Percentiles rank a stretch among this genome's conserved stretches.
These are phyloP conservation scores for Solanum ossicruentum DNA, from an alignment of 257 asterid genomes.

Conservation along the genomic window DNA sequence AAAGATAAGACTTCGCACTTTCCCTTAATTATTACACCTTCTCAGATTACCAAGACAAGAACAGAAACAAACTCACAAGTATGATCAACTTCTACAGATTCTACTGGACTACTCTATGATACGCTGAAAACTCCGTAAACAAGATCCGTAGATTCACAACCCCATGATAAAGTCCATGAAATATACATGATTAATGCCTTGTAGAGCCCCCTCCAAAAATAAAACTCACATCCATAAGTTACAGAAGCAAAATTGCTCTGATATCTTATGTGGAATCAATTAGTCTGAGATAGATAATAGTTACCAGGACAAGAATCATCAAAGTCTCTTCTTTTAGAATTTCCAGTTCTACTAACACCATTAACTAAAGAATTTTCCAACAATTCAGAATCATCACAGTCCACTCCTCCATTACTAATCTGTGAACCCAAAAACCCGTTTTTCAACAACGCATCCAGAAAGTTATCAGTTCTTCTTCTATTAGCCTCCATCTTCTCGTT, in stretches of 20 bases:
- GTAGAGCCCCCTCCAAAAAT: not conserved
- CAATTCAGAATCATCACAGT: slow-evolving; percentile 8
- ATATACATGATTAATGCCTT: not conserved
- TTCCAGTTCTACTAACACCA: slow-evolving; percentile 16
- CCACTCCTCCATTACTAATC: not conserved
- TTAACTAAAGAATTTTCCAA: slow-evolving; percentile 14
- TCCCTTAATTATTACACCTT: not conserved
- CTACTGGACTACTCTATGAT: not conserved
- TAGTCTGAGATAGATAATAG: not conserved
- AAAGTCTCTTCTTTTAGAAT: slow-evolving; percentile 14
- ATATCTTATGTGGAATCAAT: not conserved
- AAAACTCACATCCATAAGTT: not conserved
- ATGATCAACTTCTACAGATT: not conserved
- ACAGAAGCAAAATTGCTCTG: not conserved
- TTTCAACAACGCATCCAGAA: slow-evolving; percentile 30
- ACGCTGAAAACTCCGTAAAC: not conserved
- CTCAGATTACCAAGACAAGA: not conserved
- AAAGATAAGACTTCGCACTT: not conserved
- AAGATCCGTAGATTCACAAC: not conserved
- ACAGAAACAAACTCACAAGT: not conserved
- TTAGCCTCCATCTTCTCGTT: slow-evolving; percentile 82
- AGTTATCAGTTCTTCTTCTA: slow-evolving; percentile 56
- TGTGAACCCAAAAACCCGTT: slow-evolving; percentile 29
- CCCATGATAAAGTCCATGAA: not conserved
- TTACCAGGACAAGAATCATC: slow-evolving; percentile 33